Percentiles rank a stretch among this genome's conserved stretches.
phyloP scores from a whole-genome alignment of 352 stramenopile genomes.

The Aphanomyces invadans region DNA sequence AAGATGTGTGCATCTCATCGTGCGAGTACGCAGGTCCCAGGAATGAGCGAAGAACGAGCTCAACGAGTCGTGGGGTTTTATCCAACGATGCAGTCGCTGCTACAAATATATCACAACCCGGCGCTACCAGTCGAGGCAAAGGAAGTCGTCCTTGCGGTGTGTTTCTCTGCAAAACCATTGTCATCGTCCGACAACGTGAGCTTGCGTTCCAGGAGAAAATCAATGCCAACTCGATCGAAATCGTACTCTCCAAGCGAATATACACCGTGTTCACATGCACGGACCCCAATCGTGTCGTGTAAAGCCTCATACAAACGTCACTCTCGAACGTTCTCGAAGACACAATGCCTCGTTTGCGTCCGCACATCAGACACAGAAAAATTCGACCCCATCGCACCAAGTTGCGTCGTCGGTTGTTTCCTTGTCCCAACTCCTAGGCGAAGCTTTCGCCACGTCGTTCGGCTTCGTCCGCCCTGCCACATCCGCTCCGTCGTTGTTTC shows the following conservation, averaged over 20 bases:
- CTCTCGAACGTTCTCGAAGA: slow-evolving; percentile 12
- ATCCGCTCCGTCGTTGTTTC: too few relatives aligned
- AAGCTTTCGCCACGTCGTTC: too few relatives aligned
- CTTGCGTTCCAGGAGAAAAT: slow-evolving; percentile 14
- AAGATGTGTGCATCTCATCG: background rate
- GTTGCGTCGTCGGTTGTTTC: too few relatives aligned
- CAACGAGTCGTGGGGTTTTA: slow-evolving; percentile 16
- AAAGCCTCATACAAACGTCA: background rate
- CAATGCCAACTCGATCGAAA: background rate
- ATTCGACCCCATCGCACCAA: too few relatives aligned
- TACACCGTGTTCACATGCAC: slow-evolving; percentile 14
- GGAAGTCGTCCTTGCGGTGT: slow-evolving; percentile 9
- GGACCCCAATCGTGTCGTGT: background rate
- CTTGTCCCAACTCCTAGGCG: too few relatives aligned
- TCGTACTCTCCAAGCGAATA: slow-evolving; percentile 19
- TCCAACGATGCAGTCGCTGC: slow-evolving; percentile 13
- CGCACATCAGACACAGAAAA: too few relatives aligned
- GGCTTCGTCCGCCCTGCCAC: too few relatives aligned
- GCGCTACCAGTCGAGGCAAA: background rate
- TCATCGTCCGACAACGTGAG: too few relatives aligned
- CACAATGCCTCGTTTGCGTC: too few relatives aligned
- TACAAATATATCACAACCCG: slow-evolving; percentile 13
- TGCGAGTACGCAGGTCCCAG: background rate
- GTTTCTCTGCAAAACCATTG: background rate
- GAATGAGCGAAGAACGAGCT: slow-evolving; percentile 5